Base-by-base conservation (phyloP, 2,329 filamentous ascomycete species). In the Pseudopithomyces chartarum region DNA sequence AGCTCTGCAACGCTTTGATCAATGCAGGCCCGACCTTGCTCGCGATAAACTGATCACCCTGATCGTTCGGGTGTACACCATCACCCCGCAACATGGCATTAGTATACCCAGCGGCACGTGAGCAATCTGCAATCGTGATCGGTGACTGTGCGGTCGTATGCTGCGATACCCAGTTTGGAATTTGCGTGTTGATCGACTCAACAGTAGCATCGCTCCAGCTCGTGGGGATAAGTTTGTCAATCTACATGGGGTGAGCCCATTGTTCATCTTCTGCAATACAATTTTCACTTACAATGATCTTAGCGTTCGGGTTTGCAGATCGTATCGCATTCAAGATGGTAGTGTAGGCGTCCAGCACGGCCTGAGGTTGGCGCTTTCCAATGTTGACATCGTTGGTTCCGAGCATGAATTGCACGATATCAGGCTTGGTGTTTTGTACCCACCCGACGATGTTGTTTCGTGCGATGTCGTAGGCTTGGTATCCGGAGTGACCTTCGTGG, bases 341-440 rank as follows among this genome's bases (percentile, higher is more conserved):
- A 15, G 46, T 49, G 29, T 49, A 49, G 13, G 26, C 22, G 19
- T 49, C 46, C n/a, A 49, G 33, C 13, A 49, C 36, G 4, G 13
- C 15, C 29, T 49, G 29, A 10, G 19, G n/a, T 29, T 34, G 34
- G 15, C 32, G 15, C 46, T 49, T 49, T 15, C 46, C 46, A n/a
- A 49, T 49, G 46, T 49, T 49, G 19, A 49, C 32, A n/a, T 49
- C 46, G 19, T 49, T 49, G 46, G 46, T 49, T 5, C 46, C 46
- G 29, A 49, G 46, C 46, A 49, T 49, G 19, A 52, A 52, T 36
- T 52, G 48, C 34, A 52, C 48, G 8, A 52, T 36, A 26, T 52
- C 48, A 6, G 48, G 48, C 19, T 52, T 52, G 13, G 48, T 42
- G 48, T 29, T 43, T 29, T 43, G 48, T 6, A 49, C 46, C 46